Evolutionary conservation across 2,329 filamentous ascomycete species (phyloP).

Genomic region (Botryotinia globosa): DNA sequence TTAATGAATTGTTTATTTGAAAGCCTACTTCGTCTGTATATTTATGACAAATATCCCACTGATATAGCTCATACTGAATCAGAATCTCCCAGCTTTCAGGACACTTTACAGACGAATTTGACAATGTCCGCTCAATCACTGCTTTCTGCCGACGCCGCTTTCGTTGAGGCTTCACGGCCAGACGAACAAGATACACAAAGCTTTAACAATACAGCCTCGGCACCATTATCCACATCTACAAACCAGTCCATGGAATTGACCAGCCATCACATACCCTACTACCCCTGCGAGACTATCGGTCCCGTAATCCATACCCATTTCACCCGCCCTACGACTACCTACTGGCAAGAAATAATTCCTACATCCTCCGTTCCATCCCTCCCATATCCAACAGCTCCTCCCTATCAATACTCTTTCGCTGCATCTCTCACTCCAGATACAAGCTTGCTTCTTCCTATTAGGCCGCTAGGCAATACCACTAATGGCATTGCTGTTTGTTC

Average conservation of each 20-base stretch:
- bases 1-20: not conserved
- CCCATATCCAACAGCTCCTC: not conserved
- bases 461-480: not conserved
- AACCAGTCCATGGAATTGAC: not conserved
- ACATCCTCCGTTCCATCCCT: not conserved
- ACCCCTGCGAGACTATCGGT: not conserved
- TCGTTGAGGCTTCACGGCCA: not conserved
- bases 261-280: not conserved
- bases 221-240: no score
- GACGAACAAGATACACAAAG: not conserved
- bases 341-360: slow-evolving; percentile 11
- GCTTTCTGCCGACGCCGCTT: not conserved
- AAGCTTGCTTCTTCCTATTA: slow-evolving; percentile 1
- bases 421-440: not conserved
- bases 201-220: not conserved
- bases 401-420: slow-evolving; percentile 1
- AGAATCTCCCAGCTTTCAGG: not conserved
- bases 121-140: not conserved
- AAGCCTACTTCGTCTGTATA: not conserved
- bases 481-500: slow-evolving; percentile 1
- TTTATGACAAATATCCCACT: no score
- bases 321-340: slow-evolving; percentile 3
- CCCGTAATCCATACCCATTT: not conserved
- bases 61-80: not conserved
- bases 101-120: not conserved